Percentiles rank a stretch among this genome's conserved stretches.
phyloP scores from a whole-genome alignment of 2,329 filamentous ascomycete genomes.

The Paecilomyces niveus region DNA sequence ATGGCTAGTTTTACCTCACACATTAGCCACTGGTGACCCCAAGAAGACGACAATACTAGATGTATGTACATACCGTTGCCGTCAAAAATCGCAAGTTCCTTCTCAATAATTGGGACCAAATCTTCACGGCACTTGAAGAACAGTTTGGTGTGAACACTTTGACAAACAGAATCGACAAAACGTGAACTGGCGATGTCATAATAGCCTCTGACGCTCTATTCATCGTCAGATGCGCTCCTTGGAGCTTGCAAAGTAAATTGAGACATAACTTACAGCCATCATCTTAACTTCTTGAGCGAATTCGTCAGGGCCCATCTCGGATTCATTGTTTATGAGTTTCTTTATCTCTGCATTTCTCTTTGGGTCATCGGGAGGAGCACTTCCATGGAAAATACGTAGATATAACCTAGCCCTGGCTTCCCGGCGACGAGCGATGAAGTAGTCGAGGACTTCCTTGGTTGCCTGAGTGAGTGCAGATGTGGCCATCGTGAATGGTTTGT shows the following conservation, averaged over 20 bases:
- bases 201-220: conserved; percentile 28
- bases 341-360: conserved; percentile 13
- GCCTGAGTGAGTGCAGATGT: conserved; percentile 15
- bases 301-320: conserved; percentile 24
- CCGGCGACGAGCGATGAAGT: conserved; percentile 13
- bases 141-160: conserved; percentile 28
- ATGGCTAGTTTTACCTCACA: conserved; percentile 15
- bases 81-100: conserved; percentile 20
- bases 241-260: neutral
- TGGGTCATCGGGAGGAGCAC: conserved; percentile 12
- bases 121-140: conserved; percentile 28
- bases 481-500: conserved; percentile 51
- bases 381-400: conserved; percentile 5
- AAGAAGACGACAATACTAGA: neutral
- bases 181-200: conserved; percentile 33
- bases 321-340: conserved; percentile 14
- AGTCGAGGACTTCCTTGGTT: conserved; percentile 5
- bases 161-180: conserved; percentile 33
- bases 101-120: conserved; percentile 22
- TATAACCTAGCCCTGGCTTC: conserved; percentile 11
- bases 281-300: conserved; percentile 33
- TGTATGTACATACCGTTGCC: conserved; percentile 20
- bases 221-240: conserved; percentile 5
- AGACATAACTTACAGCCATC: conserved; percentile 31
- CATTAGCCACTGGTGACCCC: neutral